These are phyloP conservation scores for Plasmodium adleri DNA, from an alignment of 169 alveolate genomes.

Conservation along the genomic window DNA sequence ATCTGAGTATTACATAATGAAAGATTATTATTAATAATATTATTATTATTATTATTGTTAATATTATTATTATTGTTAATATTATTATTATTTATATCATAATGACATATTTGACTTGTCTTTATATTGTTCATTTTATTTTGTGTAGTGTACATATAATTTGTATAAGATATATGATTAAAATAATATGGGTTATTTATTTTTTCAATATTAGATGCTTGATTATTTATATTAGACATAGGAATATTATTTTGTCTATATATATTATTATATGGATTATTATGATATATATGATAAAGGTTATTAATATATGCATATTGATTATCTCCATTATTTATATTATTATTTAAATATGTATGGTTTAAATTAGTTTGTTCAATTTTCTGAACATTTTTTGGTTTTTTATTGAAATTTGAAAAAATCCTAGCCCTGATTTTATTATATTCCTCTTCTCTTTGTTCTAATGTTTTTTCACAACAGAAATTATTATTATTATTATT, in stretches of 20 bases:
- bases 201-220: neutral
- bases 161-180: neutral
- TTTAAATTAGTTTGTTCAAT: neutral
- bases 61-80: neutral
- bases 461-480: slow-evolving; percentile 22
- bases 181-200: slow-evolving; percentile 9
- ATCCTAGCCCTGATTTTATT: slow-evolving; percentile 62
- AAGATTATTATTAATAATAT: neutral
- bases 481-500: neutral
- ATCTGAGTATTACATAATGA: neutral
- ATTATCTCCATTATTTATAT: neutral
- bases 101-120: neutral
- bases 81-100: neutral
- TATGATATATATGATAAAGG: slow-evolving; percentile 14
- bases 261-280: neutral
- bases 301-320: slow-evolving; percentile 13
- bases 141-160: slow-evolving; percentile 11
- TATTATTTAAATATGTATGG: neutral
- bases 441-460: slow-evolving; percentile 60
- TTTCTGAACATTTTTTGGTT: slow-evolving; percentile 13
- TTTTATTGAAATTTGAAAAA: slow-evolving; percentile 61
- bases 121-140: neutral
- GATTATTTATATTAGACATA: neutral
- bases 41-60: neutral
- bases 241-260: slow-evolving; percentile 12